These are phyloP conservation scores for Starmerella powellii DNA, from an alignment of 805 yeast species.

Conservation along the genomic window DNA sequence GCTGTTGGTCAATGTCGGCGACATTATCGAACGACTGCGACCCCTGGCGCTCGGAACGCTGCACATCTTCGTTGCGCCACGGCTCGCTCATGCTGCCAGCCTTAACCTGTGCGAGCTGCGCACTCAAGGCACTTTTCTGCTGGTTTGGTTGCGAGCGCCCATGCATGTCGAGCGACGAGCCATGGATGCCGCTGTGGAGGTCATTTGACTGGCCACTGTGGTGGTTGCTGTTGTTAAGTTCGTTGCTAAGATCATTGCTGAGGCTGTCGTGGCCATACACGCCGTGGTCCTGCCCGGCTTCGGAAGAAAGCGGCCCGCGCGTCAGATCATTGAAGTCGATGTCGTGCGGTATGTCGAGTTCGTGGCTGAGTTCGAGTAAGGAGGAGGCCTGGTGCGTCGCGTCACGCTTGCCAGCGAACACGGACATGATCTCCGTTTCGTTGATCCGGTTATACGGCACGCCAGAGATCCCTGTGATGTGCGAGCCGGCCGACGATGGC, in stretches of 20 bases:
- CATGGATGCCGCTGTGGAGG: too few species aligned
- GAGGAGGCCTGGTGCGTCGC: too few species aligned
- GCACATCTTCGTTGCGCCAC: background rate
- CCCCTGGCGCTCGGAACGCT: too few species aligned
- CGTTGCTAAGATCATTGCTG: background rate
- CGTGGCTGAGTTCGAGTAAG: background rate
- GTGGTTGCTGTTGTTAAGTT: too few species aligned
- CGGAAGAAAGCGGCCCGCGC: too few species aligned
- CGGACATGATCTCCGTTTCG: slow-evolving; percentile 9
- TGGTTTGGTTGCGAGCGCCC: slow-evolving; percentile 2
- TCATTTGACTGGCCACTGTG: too few species aligned
- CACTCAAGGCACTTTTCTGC: slow-evolving; percentile 17
- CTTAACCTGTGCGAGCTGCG: slow-evolving; percentile 17
- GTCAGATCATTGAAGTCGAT: too few species aligned
- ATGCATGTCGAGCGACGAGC: too few species aligned
- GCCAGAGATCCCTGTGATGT: background rate
- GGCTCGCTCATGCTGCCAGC: background rate
- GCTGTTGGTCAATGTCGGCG: slow-evolving; percentile 1
- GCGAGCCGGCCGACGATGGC: slow-evolving; percentile 12
- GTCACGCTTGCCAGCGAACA: background rate
- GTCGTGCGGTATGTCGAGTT: background rate
- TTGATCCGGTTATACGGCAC: background rate
- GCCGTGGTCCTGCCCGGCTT: too few species aligned
- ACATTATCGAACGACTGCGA: background rate
- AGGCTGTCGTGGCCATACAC: too few species aligned